phyloP scores from a whole-genome alignment of 1,284 basidiomycete genomes.

The Apiotrichum akiyoshidainum region DNA sequence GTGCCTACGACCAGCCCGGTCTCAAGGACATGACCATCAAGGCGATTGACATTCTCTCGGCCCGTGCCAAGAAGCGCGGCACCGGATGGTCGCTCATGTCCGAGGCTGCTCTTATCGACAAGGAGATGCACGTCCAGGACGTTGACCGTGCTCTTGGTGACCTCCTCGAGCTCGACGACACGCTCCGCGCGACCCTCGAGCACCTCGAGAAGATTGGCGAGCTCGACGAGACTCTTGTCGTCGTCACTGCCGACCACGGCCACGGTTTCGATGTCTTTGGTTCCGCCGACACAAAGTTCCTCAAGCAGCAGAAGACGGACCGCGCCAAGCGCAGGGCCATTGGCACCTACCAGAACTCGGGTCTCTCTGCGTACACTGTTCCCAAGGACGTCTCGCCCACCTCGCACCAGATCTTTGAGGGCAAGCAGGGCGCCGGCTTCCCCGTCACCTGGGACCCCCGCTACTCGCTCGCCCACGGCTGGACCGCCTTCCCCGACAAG shows the following conservation, averaged over 20 bases:
- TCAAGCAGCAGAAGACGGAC: slow-evolving; percentile 40
- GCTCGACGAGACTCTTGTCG: slow-evolving; percentile 50
- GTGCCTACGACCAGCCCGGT: slow-evolving; percentile 50
- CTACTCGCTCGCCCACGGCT: slow-evolving; percentile 49
- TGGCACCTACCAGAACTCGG: slow-evolving; percentile 47
- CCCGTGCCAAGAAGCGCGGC: slow-evolving; percentile 43
- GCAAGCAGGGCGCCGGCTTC: slow-evolving; percentile 46
- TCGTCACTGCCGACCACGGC: slow-evolving; percentile 53
- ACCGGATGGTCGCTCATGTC: slow-evolving; percentile 52
- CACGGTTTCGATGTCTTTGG: slow-evolving; percentile 49
- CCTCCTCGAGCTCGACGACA: slow-evolving; percentile 53
- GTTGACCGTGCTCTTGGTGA: slow-evolving; percentile 52
- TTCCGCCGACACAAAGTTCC: slow-evolving; percentile 48
- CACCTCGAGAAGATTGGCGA: slow-evolving; percentile 51
- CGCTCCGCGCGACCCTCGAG: slow-evolving; percentile 47
- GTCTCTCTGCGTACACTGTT: slow-evolving; percentile 46
- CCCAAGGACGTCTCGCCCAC: slow-evolving; percentile 33
- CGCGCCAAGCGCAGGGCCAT: slow-evolving; percentile 49
- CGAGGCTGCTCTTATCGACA: slow-evolving; percentile 53
- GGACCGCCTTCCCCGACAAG: slow-evolving; percentile 47
- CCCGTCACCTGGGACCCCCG: slow-evolving; percentile 51
- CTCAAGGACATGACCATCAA: slow-evolving; percentile 54
- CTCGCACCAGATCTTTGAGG: slow-evolving; percentile 39
- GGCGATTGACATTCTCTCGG: slow-evolving; percentile 50
- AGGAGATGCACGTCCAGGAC: slow-evolving; percentile 51